A percentile compares a stretch with the other conserved stretches of the same genome.
These are phyloP conservation scores for Globisporangium orthogonon DNA, from an alignment of 352 stramenopile species.

Conservation along the genomic window DNA sequence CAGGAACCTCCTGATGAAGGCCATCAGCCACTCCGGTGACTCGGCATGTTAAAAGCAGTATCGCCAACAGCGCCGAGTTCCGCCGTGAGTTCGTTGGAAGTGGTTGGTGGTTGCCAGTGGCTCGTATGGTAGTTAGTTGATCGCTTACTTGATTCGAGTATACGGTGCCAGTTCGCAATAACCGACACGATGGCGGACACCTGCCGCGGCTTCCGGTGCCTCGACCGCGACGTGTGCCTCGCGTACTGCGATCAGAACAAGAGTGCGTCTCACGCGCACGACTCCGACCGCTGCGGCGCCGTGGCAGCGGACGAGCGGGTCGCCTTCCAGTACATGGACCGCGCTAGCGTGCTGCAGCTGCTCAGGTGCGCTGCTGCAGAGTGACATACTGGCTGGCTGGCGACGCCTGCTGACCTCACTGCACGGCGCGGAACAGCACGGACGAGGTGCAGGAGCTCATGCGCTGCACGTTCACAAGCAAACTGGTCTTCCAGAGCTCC, in stretches of 20 bases:
- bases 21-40: no score
- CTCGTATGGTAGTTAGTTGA: no score
- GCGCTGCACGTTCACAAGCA: constrained; percentile 66
- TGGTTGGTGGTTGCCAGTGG: no score
- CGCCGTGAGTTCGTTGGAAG: no score
- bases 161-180: no score
- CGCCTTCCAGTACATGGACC: constrained; percentile 34
- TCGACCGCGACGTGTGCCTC: constrained; percentile 61
- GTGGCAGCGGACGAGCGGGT: constrained; percentile 22
- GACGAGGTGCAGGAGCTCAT: constrained; percentile 54
- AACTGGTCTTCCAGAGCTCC: constrained; percentile 64
- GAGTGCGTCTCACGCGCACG: constrained; percentile 26
- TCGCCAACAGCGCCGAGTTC: no score
- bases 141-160: no score
- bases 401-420: not conserved
- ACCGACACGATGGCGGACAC: not conserved
- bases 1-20: no score
- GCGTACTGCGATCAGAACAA: constrained; percentile 41
- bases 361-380: constrained; percentile 20
- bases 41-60: no score
- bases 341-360: constrained; percentile 21
- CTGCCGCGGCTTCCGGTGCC: constrained; percentile 43
- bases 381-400: no score
- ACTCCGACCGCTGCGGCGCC: constrained; percentile 26
- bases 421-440: constrained; percentile 5